These are phyloP conservation scores for Debaryomyces nepalensis DNA, from an alignment of 1,139 yeast genomes.

Conservation along the genomic window DNA sequence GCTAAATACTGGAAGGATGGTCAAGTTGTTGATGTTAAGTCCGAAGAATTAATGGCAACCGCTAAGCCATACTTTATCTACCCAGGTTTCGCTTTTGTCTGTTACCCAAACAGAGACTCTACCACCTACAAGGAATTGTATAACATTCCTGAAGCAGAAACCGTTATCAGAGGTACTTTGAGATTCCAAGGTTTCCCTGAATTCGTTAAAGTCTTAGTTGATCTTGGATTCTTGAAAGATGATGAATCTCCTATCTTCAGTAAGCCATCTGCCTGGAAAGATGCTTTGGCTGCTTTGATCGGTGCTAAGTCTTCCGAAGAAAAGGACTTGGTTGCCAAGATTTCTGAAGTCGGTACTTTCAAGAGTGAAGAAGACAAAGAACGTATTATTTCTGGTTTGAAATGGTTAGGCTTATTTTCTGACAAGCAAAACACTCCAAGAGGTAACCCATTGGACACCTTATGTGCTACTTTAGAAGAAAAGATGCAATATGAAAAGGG, in stretches of 20 bases:
- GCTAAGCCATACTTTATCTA: conserved; percentile 95
- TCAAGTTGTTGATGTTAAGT: conserved; percentile 73
- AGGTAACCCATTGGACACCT: conserved; percentile 92
- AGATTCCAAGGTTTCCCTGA: conserved; percentile 99
- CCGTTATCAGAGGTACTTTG: conserved; percentile 94
- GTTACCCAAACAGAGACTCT: conserved; percentile 98
- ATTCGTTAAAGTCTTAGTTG: conserved; percentile 92
- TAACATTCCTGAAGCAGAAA: conserved; percentile 95
- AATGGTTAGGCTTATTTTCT: conserved; percentile 93
- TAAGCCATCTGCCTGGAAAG: conserved; percentile 77
- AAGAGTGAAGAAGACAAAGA: conserved; percentile 81
- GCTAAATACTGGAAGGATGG: conserved; percentile 92
- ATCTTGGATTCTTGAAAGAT: conserved; percentile 89
- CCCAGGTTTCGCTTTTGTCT: conserved; percentile 94
- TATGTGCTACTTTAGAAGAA: conserved; percentile 94
- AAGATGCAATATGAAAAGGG: conserved; percentile 95
- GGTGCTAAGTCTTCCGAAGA: conserved; percentile 74
- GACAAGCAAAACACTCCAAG: conserved; percentile 78
- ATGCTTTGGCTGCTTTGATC: conserved; percentile 76
- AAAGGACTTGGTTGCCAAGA: conserved; percentile 73
- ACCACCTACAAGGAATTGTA: conserved; percentile 91
- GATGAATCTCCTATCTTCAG: conserved; percentile 63
- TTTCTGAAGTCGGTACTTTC: conserved; percentile 79
- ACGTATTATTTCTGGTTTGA: conserved; percentile 85
- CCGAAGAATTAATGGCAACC: conserved; percentile 92